phyloP scores from a whole-genome alignment of 345 rosid genomes.

The Eucalyptus regnans region DNA sequence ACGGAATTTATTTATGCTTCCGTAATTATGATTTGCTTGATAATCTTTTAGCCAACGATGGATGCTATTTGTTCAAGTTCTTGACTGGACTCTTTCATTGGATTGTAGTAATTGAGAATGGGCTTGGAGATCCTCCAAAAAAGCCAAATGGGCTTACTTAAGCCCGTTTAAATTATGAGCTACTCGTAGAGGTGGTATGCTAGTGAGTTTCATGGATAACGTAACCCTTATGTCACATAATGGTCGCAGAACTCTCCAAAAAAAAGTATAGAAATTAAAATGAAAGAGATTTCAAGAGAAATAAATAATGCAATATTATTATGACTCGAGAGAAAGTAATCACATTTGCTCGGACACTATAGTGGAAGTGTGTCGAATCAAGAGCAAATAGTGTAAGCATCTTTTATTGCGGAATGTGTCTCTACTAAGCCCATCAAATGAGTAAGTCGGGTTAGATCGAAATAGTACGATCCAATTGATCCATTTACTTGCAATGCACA shows the following conservation, averaged over 20 bases:
- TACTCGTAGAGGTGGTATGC: background rate
- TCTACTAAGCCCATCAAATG: background rate
- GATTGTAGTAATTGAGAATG: background rate
- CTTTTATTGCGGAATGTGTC: background rate
- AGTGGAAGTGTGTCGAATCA: background rate
- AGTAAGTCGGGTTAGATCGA: accelerated
- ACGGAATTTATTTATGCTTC: background rate
- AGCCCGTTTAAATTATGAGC: background rate
- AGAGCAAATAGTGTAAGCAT: accelerated
- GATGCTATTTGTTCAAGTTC: background rate
- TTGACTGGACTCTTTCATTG: background rate
- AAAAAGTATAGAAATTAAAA: background rate
- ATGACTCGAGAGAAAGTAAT: background rate
- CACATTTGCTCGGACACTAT: accelerated
- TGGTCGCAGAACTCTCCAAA: background rate
- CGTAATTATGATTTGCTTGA: background rate
- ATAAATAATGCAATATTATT: background rate
- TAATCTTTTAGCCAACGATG: background rate
- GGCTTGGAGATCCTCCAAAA: background rate
- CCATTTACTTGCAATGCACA: background rate
- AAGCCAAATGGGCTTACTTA: background rate
- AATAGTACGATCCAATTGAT: background rate
- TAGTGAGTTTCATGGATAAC: background rate
- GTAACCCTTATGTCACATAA: background rate
- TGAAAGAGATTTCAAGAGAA: background rate